Conservation (phyloP, 495 filamentous ascomycete genomes). For the Penicillium arizonense region DNA sequence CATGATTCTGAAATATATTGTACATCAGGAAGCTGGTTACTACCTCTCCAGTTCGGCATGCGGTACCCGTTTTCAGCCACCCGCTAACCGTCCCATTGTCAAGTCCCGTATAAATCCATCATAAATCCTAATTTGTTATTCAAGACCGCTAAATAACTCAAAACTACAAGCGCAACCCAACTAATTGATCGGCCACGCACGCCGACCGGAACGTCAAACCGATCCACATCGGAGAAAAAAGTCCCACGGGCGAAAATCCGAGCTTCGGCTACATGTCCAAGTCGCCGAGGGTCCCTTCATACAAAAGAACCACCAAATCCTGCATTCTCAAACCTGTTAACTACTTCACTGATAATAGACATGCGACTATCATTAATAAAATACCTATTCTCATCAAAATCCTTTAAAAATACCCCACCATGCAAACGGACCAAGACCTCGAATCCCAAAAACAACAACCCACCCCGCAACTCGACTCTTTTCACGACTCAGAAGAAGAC, state of each 20-base stretch:
- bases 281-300: conserved; percentile 4
- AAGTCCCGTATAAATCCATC: too few relatives aligned
- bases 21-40: too few relatives aligned
- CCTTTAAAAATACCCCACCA: background rate
- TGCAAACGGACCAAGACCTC: conserved; percentile 13
- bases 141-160: too few relatives aligned
- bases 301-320: conserved; percentile 4
- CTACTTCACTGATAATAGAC: background rate
- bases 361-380: background rate
- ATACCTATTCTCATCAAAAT: background rate
- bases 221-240: conserved; percentile 1
- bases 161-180: too few relatives aligned
- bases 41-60: too few relatives aligned
- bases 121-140: too few relatives aligned
- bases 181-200: background rate
- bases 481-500: conserved; percentile 19
- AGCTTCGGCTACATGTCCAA: conserved; percentile 6
- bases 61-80: too few relatives aligned
- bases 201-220: background rate
- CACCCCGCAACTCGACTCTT: conserved; percentile 12
- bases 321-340: background rate
- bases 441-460: conserved; percentile 29
- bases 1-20: too few relatives aligned
- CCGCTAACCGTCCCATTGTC: too few relatives aligned
- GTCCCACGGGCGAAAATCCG: background rate